Base-by-base conservation (phyloP, 371 early-diverging fungal genomes). In the Circinella umbellata region DNA sequence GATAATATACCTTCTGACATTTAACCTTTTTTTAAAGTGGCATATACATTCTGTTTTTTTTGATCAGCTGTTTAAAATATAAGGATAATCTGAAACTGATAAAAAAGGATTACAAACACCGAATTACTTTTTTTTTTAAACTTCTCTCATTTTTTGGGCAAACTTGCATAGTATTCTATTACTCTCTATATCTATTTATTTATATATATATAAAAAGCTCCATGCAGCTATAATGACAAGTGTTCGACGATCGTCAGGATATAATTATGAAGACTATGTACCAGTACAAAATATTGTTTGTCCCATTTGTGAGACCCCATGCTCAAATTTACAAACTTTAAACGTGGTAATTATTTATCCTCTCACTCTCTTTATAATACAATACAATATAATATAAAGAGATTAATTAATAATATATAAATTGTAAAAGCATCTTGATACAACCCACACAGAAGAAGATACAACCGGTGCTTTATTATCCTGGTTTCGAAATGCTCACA, bases 251-350 rank as follows among this genome's bases (percentile, higher is more conserved):
- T 60, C 70, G 27, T 39, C 67, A 38, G 61, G 64, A 3, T 75
- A 72, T 68, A 83, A 79, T 39, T 80, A 84, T 49, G 71, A 79
- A 64, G 82, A 84, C 62, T 81, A 76, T 73, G 74, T 84, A 8
- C 84, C 80, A 9, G 70, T 66, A 7, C 80, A 78, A 36, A 73
- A 76, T 14, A 73, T 87, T n/a, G 49, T 71, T 47, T 89, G 89
- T 62, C 89, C 89, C 1, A 89, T 89, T 37, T 89, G 89, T 67
- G 76, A 80, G 20, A 69, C 73, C 8, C 69, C 76, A 37, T 86
- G 87, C 62, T 65, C 76, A 35, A 77, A 81, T 15, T 68, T 88
- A 14, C 78, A 81, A 39, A 73, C 76, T 9, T 69, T 89, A 39
- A 86, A 89, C 68, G 63, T 59, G 64, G 81, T 78, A 76, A 69